Conservation (phyloP, 139 green algal species). For the Tetratostichococcus sp. region DNA sequence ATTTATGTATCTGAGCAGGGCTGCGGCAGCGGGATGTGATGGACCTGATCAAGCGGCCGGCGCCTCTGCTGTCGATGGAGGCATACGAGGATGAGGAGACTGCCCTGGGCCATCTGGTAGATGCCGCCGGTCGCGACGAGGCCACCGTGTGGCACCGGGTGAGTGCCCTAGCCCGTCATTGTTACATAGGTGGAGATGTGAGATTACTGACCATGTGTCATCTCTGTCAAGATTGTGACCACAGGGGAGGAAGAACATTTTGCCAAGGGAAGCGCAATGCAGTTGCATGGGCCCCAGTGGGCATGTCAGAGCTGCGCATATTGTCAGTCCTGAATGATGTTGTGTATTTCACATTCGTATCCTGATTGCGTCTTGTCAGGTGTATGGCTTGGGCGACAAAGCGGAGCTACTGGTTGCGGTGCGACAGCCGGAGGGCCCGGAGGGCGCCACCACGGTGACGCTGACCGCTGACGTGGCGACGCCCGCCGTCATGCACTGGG, state of each 20-base stretch:
- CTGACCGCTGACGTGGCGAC: conserved; percentile 67
- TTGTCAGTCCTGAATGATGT: too few relatives aligned
- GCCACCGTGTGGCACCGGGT: conserved; percentile 39
- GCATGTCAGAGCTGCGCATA: too few relatives aligned
- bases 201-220: too few relatives aligned
- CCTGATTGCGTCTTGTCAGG: conserved; percentile 30
- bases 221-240: too few relatives aligned
- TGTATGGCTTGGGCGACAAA: conserved; percentile 56
- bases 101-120: conserved; percentile 37
- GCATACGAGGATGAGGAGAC: conserved; percentile 13
- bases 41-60: conserved; percentile 59
- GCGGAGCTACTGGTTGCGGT: conserved; percentile 74
- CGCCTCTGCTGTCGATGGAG: conserved; percentile 44
- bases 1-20: too few relatives aligned
- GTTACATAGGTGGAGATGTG: too few relatives aligned
- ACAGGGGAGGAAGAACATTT: too few relatives aligned
- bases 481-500: conserved; percentile 83
- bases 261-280: too few relatives aligned
- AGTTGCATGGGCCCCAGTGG: too few relatives aligned
- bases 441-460: conserved; percentile 29
- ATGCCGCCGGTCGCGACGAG: conserved; percentile 31
- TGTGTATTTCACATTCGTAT: too few relatives aligned
- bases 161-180: too few relatives aligned
- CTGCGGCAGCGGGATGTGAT: conserved; percentile 30
- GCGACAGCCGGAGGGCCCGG: conserved; percentile 33